These are phyloP conservation scores for Colletotrichum neosansevieriae DNA, from an alignment of 2,329 filamentous ascomycete species.

Conservation along the genomic window DNA sequence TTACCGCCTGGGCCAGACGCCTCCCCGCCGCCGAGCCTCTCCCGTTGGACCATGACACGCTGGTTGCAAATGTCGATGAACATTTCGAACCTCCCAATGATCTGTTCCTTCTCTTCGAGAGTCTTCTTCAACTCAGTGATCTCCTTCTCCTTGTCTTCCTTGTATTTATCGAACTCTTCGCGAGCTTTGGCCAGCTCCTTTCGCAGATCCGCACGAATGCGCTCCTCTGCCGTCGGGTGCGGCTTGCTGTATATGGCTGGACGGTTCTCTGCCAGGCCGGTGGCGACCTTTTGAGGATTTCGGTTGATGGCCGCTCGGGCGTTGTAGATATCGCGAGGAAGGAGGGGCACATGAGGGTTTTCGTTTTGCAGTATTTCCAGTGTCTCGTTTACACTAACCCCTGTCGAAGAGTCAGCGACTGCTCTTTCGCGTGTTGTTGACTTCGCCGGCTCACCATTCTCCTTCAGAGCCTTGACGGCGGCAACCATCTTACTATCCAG, in stretches of 20 bases:
- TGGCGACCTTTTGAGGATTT: slow-evolving; percentile 72
- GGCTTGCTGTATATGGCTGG: slow-evolving; percentile 77
- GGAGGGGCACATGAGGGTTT: slow-evolving; percentile 72
- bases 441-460: slow-evolving; percentile 65
- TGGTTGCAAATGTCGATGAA: slow-evolving; percentile 78
- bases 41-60: slow-evolving; percentile 72
- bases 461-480: slow-evolving; percentile 74
- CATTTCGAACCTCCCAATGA: slow-evolving; percentile 74
- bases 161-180: slow-evolving; percentile 67
- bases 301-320: slow-evolving; percentile 75
- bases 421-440: slow-evolving; percentile 25
- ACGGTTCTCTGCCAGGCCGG: slow-evolving; percentile 69
- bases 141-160: slow-evolving; percentile 68
- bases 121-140: slow-evolving; percentile 69
- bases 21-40: slow-evolving; percentile 55
- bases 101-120: slow-evolving; percentile 72
- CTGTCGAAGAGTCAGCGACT: slow-evolving; percentile 57
- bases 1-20: slow-evolving; percentile 18
- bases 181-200: slow-evolving; percentile 70
- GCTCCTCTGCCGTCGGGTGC: slow-evolving; percentile 71
- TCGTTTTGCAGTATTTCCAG: slow-evolving; percentile 73
- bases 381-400: slow-evolving; percentile 74
- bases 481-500: slow-evolving; percentile 76
- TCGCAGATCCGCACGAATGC: slow-evolving; percentile 71
- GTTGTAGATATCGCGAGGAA: slow-evolving; percentile 76